phyloP scores from a whole-genome alignment of 208 protist species.

The Trypanosoma avium region DNA sequence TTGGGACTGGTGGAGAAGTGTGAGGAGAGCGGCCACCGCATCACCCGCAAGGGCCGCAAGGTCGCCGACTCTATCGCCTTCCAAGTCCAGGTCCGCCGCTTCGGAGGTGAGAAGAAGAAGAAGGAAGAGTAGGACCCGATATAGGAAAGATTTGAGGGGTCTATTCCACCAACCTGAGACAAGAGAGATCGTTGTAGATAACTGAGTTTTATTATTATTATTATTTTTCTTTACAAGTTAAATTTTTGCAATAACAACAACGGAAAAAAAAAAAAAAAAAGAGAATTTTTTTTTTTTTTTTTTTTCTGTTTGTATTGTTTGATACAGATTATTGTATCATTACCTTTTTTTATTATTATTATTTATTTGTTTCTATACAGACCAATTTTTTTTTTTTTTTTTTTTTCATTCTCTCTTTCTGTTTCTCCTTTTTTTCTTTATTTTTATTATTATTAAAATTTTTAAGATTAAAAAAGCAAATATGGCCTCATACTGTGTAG shows the following conservation, averaged over 20 bases:
- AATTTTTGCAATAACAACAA: no score
- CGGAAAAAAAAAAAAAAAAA: no score
- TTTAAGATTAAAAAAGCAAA: no score
- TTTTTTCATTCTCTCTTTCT: not conserved
- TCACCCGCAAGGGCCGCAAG: slow-evolving; percentile 94
- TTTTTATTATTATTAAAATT: not conserved
- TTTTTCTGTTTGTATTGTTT: no score
- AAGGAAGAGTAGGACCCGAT: not conserved
- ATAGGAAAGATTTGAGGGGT: not conserved
- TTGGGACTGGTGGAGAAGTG: slow-evolving; percentile 92
- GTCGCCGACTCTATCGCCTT: slow-evolving; percentile 95
- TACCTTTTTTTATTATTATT: no score
- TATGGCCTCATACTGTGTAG: slow-evolving; percentile 68
- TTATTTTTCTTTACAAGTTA: no score
- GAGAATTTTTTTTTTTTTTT: no score
- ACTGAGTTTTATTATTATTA: no score
- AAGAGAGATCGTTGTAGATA: no score
- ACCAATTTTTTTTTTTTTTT: not conserved
- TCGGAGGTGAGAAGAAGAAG: slow-evolving; percentile 42
- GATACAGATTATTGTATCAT: no score
- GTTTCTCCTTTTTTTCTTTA: not conserved
- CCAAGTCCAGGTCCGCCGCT: slow-evolving; percentile 81
- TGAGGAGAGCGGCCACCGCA: slow-evolving; percentile 77
- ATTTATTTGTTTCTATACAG: not conserved
- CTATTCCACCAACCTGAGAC: no score